A percentile compares a stretch with the other conserved stretches of the same genome.
Evolutionary conservation across 208 protist species (phyloP).

Genomic region (Trichomonas gallinae): DNA sequence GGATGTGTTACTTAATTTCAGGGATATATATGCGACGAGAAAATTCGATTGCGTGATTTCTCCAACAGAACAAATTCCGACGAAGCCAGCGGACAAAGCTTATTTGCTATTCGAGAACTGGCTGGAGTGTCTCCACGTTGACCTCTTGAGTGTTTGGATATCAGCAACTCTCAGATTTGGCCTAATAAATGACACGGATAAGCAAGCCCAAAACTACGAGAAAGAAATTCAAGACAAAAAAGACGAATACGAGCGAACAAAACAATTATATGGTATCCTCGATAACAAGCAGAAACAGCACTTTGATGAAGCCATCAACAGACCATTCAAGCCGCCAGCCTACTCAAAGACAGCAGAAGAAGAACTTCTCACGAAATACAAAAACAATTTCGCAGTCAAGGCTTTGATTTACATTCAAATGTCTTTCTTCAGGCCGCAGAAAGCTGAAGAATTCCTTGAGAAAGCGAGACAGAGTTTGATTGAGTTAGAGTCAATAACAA

Average conservation of each 20-base stretch:
- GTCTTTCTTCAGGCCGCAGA: background rate
- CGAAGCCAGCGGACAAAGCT: background rate
- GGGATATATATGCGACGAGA: background rate
- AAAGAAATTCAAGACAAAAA: background rate
- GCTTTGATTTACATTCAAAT: background rate
- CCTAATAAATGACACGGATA: background rate
- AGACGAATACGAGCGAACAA: background rate
- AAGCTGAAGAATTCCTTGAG: background rate
- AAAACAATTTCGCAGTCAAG: background rate
- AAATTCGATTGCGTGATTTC: background rate
- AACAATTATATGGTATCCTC: background rate
- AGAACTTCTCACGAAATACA: background rate
- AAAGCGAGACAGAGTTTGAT: background rate
- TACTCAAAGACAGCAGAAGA: background rate
- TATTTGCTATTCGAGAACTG: conserved; percentile 7
- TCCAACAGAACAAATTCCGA: background rate
- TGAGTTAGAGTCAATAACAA: background rate
- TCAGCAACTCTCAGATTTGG: background rate
- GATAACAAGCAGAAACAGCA: background rate
- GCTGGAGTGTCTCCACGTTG: background rate
- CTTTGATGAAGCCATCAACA: background rate
- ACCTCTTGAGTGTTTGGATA: background rate
- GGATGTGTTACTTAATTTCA: background rate
- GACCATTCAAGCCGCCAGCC: background rate
- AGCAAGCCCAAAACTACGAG: background rate